Conservation (phyloP, 768 basidiomycete species). For the Suillus subluteus region DNA sequence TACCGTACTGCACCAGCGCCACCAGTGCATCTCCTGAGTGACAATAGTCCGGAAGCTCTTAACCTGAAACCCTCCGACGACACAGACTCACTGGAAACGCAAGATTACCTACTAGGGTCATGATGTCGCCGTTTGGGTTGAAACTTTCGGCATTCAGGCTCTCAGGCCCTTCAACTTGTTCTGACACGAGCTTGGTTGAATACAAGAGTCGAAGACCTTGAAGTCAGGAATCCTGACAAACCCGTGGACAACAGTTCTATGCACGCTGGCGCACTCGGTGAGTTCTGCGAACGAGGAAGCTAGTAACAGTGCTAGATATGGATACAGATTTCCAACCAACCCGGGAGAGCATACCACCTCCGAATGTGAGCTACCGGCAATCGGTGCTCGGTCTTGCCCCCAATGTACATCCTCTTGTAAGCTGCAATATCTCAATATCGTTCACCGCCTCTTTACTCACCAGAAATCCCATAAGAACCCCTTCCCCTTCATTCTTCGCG, state of each 20-base stretch:
- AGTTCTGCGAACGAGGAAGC: too few species aligned
- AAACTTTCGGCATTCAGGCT: too few species aligned
- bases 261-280: too few species aligned
- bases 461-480: slow-evolving; percentile 59
- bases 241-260: too few species aligned
- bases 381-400: too few species aligned
- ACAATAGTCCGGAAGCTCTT: slow-evolving; percentile 53
- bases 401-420: too few species aligned
- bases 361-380: too few species aligned
- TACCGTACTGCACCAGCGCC: slow-evolving; percentile 67
- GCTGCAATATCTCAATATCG: background rate
- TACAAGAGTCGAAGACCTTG: background rate
- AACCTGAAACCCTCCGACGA: background rate
- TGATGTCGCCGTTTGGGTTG: too few species aligned
- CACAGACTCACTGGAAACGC: background rate
- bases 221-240: slow-evolving; percentile 20
- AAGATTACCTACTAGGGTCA: too few species aligned
- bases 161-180: background rate
- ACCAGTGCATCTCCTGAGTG: slow-evolving; percentile 37
- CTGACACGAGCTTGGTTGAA: background rate
- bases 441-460: background rate
- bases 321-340: too few species aligned
- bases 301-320: too few species aligned
- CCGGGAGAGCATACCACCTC: too few species aligned
- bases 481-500: slow-evolving; percentile 72